These are phyloP conservation scores for Candida coleopterorum DNA, from an alignment of 805 yeast species.

Conservation along the genomic window DNA sequence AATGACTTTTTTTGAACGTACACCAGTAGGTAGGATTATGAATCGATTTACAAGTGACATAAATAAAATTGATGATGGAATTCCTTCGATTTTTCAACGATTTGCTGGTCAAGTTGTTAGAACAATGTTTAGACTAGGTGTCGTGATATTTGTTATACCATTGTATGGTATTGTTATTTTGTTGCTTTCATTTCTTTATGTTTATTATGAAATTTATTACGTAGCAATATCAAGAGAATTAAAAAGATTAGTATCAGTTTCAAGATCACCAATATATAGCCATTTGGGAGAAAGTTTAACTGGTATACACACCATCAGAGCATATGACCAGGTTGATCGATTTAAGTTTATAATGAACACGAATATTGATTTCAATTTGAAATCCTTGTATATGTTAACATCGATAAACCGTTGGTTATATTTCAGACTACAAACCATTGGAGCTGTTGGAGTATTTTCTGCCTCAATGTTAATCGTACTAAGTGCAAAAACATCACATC, in stretches of 20 bases:
- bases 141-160: constrained; percentile 55
- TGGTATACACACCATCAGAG: constrained; percentile 76
- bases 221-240: constrained; percentile 71
- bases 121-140: constrained; percentile 45
- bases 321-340: constrained; percentile 62
- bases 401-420: constrained; percentile 69
- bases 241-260: constrained; percentile 63
- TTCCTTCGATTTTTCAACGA: constrained; percentile 51
- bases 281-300: constrained; percentile 76
- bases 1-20: constrained; percentile 72
- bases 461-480: constrained; percentile 49
- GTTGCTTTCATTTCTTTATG: constrained; percentile 50
- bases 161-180: constrained; percentile 44
- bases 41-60: constrained; percentile 83
- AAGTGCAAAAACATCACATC: constrained; percentile 53
- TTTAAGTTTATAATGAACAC: constrained; percentile 53
- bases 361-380: constrained; percentile 45
- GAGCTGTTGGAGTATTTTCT: constrained; percentile 42
- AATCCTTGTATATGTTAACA: constrained; percentile 45
- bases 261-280: constrained; percentile 75
- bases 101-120: constrained; percentile 42
- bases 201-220: constrained; percentile 67
- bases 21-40: constrained; percentile 77
- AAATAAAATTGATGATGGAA: constrained; percentile 47
- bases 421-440: constrained; percentile 47